phyloP scores from a whole-genome alignment of 345 rosid genomes.

The Corchorus capsularis region DNA sequence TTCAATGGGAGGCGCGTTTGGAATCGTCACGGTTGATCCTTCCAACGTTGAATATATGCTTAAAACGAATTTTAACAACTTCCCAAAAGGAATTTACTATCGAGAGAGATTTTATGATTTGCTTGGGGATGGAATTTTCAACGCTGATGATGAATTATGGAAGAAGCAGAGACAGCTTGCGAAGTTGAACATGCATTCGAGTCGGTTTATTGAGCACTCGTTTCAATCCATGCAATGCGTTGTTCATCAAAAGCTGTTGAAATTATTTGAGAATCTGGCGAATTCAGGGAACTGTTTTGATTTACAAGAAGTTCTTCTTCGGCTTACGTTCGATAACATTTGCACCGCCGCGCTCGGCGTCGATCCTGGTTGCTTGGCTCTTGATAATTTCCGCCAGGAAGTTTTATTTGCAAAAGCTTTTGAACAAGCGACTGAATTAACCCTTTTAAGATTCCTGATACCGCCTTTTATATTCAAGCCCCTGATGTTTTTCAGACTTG shows the following conservation, averaged over 20 bases:
- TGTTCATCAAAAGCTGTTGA: slow-evolving; percentile 59
- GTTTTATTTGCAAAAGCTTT: slow-evolving; percentile 79
- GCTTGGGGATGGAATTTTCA: slow-evolving; percentile 76
- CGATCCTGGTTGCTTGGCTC: slow-evolving; percentile 67
- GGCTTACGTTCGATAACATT: slow-evolving; percentile 77
- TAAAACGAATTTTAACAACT: slow-evolving; percentile 68
- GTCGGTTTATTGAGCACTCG: slow-evolving; percentile 52
- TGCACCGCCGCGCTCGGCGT: slow-evolving; percentile 69
- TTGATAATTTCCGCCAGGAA: slow-evolving; percentile 51
- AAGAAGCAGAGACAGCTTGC: slow-evolving; percentile 58
- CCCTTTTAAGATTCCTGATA: slow-evolving; percentile 57
- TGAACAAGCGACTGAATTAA: slow-evolving; percentile 75
- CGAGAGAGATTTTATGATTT: slow-evolving; percentile 62
- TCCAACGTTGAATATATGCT: slow-evolving; percentile 65
- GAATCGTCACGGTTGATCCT: slow-evolving; percentile 58
- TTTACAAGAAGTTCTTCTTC: slow-evolving; percentile 71
- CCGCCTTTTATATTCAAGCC: slow-evolving; percentile 77
- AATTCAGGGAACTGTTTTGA: slow-evolving; percentile 48
- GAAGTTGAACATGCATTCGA: slow-evolving; percentile 64
- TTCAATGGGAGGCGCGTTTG: slow-evolving; percentile 58
- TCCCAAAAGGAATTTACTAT: slow-evolving; percentile 66
- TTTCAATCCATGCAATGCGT: slow-evolving; percentile 46
- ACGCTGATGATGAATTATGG: slow-evolving; percentile 64
- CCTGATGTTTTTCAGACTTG: slow-evolving; percentile 54
- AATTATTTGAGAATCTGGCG: slow-evolving; percentile 39